A percentile compares a stretch with the other conserved stretches of the same genome.
These are phyloP conservation scores for Atkinsonella hypoxylon DNA, from an alignment of 2,329 filamentous ascomycete genomes.

Conservation along the genomic window DNA sequence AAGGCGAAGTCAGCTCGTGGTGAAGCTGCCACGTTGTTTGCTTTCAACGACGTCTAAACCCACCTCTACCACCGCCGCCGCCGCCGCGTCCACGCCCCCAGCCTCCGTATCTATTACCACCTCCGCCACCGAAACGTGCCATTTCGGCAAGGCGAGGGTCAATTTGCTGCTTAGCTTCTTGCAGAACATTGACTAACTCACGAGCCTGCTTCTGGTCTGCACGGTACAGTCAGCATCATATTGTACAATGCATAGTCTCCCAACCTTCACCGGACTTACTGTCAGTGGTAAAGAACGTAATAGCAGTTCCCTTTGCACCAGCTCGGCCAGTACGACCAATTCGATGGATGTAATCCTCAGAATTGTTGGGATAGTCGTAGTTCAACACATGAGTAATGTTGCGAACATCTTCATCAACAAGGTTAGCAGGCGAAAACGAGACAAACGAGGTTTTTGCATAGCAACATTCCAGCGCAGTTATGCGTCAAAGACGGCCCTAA, in stretches of 20 bases:
- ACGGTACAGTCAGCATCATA: neutral
- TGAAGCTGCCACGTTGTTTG: conserved; percentile 15
- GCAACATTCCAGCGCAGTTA: conserved; percentile 49
- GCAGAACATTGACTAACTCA: conserved; percentile 85
- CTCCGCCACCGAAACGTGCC: conserved; percentile 81
- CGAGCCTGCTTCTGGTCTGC: conserved; percentile 86
- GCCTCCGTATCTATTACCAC: conserved; percentile 60
- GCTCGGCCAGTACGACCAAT: conserved; percentile 94
- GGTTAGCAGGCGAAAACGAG: conserved; percentile 60
- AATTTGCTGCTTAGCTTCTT: conserved; percentile 96
- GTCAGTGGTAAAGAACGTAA: conserved; percentile 98
- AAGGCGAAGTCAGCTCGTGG: conserved; percentile 23
- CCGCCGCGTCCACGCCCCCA: conserved; percentile 52
- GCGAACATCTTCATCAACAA: conserved; percentile 75
- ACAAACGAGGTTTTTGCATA: conserved; percentile 27
- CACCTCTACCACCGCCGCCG: conserved; percentile 31
- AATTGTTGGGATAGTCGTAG: conserved; percentile 99
- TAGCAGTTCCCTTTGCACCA: conserved; percentile 88
- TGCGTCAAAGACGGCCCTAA: conserved; percentile 32
- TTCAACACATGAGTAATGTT: conserved; percentile 99
- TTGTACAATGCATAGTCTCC: neutral
- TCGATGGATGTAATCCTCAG: conserved; percentile 96
- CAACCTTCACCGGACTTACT: conserved; percentile 50
- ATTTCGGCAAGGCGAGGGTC: conserved; percentile 94
- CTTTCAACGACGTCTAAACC: conserved; percentile 25